phyloP scores from a whole-genome alignment of 805 yeast genomes.

The Saccharomycopsis sp. region DNA sequence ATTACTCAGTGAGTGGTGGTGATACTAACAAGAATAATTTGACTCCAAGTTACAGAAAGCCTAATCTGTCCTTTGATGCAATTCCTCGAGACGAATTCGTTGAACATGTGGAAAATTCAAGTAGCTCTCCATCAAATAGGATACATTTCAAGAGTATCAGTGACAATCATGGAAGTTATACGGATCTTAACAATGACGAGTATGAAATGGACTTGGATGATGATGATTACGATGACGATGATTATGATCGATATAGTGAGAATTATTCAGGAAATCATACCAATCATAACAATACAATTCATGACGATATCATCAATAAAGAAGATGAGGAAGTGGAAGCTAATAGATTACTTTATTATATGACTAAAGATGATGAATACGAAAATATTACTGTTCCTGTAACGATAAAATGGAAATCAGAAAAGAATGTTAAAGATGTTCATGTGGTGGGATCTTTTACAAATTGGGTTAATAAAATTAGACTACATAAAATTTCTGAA shows the following conservation, averaged over 20 bases:
- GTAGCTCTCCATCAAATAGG: too few species aligned
- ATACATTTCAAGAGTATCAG: too few species aligned
- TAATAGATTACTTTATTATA: constrained; percentile 16
- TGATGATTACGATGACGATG: constrained; percentile 7
- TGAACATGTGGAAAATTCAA: neutral
- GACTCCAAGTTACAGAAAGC: too few species aligned
- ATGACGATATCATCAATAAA: constrained; percentile 17
- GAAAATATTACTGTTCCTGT: constrained; percentile 30
- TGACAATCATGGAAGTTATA: neutral
- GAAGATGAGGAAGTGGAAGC: constrained; percentile 18
- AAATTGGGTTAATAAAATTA: constrained; percentile 97
- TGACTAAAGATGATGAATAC: constrained; percentile 11
- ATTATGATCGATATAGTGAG: neutral
- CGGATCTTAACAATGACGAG: neutral
- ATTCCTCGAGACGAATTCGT: neutral
- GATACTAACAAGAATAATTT: too few species aligned
- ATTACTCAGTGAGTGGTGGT: too few species aligned
- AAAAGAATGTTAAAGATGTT: constrained; percentile 86
- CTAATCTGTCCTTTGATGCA: too few species aligned
- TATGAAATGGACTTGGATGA: constrained; percentile 4
- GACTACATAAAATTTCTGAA: constrained; percentile 39
- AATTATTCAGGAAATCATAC: neutral
- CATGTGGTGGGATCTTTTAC: constrained; percentile 97
- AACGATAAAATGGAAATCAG: constrained; percentile 85
- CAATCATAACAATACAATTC: constrained; percentile 15